Evolutionary conservation across 2,329 filamentous ascomycete genomes (phyloP), one percentile per base, ranked within the genome.

Genomic region (Penicillium occitanis): DNA sequence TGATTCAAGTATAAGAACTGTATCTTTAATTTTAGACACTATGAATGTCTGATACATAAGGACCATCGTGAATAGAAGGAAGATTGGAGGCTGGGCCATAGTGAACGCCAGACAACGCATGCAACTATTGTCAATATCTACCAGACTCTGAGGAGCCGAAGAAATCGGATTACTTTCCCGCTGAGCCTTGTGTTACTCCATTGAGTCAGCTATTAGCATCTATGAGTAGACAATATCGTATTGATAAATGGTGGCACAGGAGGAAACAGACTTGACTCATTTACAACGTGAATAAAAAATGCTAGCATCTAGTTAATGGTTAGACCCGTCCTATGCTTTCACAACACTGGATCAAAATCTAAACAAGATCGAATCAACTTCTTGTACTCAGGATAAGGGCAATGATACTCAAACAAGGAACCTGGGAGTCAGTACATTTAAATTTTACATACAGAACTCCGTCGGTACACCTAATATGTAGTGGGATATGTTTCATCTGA

Each of bases 141-240:
- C 55, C 55, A 42, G 14, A 3, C 19, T 5, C 35, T 42, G 33
- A 28, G 40, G 53, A 58, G 42, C 55, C 35, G 19, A 28, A 58
- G 42, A 58, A 42, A 28, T 42, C 35, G 10, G 35, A 58, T 17
- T 58, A 58, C 55, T 58, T 58, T 28, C 55, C 55, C 42, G 35
- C 42, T 2, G 35, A 58, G 35, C 55, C 55, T 42, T 40, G 19
- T 42, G 35, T 25, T 35, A 25, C 42, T 58, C 42, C 19, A 28
- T 58, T 58, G 17, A 58, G 55, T 59, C 35, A 28, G 10, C 17
- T 59, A 19, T 8, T 59, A 13, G 35, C 14, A 35, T 42, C 35
- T 1, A 5, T 58, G n/a, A 40, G 10, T n/a, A 3, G 53, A 58
- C 11, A 58, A 58, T 1, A 2, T 40, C 1, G 10, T 25, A 58